Conservation (phyloP, 106 monocot genomes). For the Chionographis japonica region DNA sequence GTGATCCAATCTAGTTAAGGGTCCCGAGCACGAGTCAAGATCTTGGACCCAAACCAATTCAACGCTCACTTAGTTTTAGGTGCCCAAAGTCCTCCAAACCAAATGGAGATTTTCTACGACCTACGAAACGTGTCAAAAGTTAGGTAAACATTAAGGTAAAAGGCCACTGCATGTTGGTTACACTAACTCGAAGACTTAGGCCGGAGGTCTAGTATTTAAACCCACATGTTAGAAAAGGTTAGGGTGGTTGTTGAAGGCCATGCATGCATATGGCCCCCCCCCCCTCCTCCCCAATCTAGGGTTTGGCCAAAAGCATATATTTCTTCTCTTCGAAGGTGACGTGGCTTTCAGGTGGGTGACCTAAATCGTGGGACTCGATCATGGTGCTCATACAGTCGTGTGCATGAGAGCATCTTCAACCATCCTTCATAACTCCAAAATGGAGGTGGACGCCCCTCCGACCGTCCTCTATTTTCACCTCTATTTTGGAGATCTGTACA, state of each 20-base stretch:
- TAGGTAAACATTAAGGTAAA: conserved; percentile 1
- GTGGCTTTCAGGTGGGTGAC: not conserved
- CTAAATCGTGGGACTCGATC: not conserved
- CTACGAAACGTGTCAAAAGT: conserved; percentile 2
- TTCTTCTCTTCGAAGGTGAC: conserved; percentile 1
- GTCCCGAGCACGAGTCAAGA: not conserved
- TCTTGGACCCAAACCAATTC: not conserved
- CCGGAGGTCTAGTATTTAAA: not conserved
- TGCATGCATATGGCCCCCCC: not conserved
- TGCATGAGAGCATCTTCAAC: too few relatives aligned
- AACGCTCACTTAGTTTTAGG: not conserved
- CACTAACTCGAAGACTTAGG: conserved; percentile 6
- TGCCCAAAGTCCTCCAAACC: conserved; percentile 2
- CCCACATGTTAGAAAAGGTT: not conserved
- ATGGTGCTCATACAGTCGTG: too few relatives aligned
- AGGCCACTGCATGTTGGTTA: conserved; percentile 1
- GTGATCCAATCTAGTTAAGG: not conserved
- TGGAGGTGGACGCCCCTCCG: too few relatives aligned
- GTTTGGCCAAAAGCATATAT: not conserved
- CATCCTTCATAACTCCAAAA: too few relatives aligned
- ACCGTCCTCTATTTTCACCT: too few relatives aligned
- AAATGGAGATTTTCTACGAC: not conserved
- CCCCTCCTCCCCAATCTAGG: not conserved
- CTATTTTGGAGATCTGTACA: too few relatives aligned
- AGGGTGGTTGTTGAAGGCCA: not conserved